Conservation (phyloP, 2,329 filamentous ascomycete genomes). For the Dactylellina sp. region DNA sequence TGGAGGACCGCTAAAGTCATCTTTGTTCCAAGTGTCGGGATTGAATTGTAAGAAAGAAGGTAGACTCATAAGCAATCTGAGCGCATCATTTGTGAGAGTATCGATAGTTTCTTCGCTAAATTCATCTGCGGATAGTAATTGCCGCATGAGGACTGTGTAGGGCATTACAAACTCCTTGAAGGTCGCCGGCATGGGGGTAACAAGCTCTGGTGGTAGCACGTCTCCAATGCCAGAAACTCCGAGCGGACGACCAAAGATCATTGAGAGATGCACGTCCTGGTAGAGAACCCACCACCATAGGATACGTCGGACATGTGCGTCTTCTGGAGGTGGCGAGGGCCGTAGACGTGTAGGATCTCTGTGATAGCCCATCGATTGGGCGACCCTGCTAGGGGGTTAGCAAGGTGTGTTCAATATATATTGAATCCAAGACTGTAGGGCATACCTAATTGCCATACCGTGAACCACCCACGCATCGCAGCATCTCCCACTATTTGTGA, state of each 20-base stretch:
- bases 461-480: slow-evolving; percentile 54
- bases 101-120: slow-evolving; percentile 32
- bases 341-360: slow-evolving; percentile 41
- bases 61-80: slow-evolving; percentile 25
- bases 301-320: slow-evolving; percentile 48
- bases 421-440: background rate
- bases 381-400: slow-evolving; percentile 18
- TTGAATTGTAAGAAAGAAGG: slow-evolving; percentile 40
- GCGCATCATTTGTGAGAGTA: slow-evolving; percentile 19
- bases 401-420: background rate
- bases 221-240: slow-evolving; percentile 51
- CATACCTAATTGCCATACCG: slow-evolving; percentile 48
- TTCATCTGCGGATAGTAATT: slow-evolving; percentile 40
- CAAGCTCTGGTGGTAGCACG: slow-evolving; percentile 41
- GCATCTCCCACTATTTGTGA: slow-evolving; percentile 54
- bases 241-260: slow-evolving; percentile 52
- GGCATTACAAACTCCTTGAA: slow-evolving; percentile 52
- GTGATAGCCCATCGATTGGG: slow-evolving; percentile 54
- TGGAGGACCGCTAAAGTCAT: slow-evolving; percentile 41
- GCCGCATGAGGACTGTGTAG: slow-evolving; percentile 52
- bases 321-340: slow-evolving; percentile 31
- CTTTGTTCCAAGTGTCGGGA: slow-evolving; percentile 31
- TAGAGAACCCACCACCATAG: slow-evolving; percentile 55
- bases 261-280: slow-evolving; percentile 51
- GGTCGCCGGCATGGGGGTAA: slow-evolving; percentile 46